Evolutionary conservation across 1,139 yeast genomes (phyloP).

Genomic region (Saccharomyces hybrid): DNA sequence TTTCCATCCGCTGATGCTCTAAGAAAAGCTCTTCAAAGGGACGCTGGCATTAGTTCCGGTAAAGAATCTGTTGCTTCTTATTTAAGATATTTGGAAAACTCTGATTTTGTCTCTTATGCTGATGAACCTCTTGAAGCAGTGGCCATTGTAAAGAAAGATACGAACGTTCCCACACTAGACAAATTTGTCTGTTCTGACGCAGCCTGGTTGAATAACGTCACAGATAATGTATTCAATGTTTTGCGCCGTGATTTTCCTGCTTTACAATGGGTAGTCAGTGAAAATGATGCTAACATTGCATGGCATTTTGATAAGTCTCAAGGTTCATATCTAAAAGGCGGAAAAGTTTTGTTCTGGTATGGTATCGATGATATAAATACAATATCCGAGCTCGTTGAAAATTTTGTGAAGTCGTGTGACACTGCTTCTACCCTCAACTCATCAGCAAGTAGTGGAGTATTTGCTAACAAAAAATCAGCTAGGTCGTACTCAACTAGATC

Average conservation of each 20-base stretch:
- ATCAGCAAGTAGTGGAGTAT: conserved; percentile 25
- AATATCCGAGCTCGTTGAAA: conserved; percentile 57
- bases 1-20: conserved; percentile 67
- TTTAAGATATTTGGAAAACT: conserved; percentile 59
- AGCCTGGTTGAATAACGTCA: conserved; percentile 96
- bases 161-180: conserved; percentile 61
- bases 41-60: conserved; percentile 65
- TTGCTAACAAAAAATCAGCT: conserved; percentile 30
- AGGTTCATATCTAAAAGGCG: conserved; percentile 87
- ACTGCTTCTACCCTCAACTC: conserved; percentile 10
- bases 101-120: conserved; percentile 72
- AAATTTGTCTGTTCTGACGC: conserved; percentile 81
- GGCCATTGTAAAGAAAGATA: conserved; percentile 60
- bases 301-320: conserved; percentile 93
- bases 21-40: conserved; percentile 69
- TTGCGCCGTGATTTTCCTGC: conserved; percentile 65
- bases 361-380: conserved; percentile 64
- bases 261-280: conserved; percentile 84
- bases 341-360: conserved; percentile 90
- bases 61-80: conserved; percentile 75
- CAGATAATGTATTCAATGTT: conserved; percentile 86
- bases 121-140: conserved; percentile 94
- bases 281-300: conserved; percentile 81
- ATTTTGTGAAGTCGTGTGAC: conserved; percentile 41
- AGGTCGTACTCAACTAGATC: conserved; percentile 38